Evolutionary conservation across 805 yeast species (phyloP).

Genomic region (Metschnikowia kofuensis): DNA sequence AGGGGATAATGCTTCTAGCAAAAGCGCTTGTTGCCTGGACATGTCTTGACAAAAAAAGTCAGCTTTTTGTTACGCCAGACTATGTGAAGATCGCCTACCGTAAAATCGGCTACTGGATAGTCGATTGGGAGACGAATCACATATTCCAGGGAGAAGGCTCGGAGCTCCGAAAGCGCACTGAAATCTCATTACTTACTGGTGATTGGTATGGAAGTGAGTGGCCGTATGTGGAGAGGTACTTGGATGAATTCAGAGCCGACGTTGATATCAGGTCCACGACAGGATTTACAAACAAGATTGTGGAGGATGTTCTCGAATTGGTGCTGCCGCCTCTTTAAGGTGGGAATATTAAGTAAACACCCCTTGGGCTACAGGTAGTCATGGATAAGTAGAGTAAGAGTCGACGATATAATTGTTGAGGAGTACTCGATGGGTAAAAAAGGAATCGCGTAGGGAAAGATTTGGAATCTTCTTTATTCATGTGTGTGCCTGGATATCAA

Average conservation of each 20-base stretch:
- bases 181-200: slow-evolving; percentile 36
- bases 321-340: slow-evolving; percentile 39
- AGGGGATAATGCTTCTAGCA: slow-evolving; percentile 27
- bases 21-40: slow-evolving; percentile 26
- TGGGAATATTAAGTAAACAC: too few species aligned
- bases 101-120: slow-evolving; percentile 42
- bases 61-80: slow-evolving; percentile 36
- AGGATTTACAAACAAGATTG: slow-evolving; percentile 32
- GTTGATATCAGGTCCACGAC: slow-evolving; percentile 26
- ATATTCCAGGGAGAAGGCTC: slow-evolving; percentile 11
- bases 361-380: not conserved
- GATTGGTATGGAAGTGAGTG: slow-evolving; percentile 46
- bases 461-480: too few species aligned
- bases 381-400: not conserved
- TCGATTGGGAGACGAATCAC: slow-evolving; percentile 38
- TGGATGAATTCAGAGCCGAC: slow-evolving; percentile 20
- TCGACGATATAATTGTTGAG: too few species aligned
- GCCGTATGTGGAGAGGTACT: slow-evolving; percentile 28
- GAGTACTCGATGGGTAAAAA: too few species aligned
- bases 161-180: slow-evolving; percentile 21
- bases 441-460: too few species aligned
- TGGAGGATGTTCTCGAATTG: slow-evolving; percentile 33
- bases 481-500: too few species aligned
- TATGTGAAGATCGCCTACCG: slow-evolving; percentile 36
- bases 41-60: not conserved